phyloP scores from a whole-genome alignment of 2,329 filamentous ascomycete genomes.

The Fonsecaea nubica region DNA sequence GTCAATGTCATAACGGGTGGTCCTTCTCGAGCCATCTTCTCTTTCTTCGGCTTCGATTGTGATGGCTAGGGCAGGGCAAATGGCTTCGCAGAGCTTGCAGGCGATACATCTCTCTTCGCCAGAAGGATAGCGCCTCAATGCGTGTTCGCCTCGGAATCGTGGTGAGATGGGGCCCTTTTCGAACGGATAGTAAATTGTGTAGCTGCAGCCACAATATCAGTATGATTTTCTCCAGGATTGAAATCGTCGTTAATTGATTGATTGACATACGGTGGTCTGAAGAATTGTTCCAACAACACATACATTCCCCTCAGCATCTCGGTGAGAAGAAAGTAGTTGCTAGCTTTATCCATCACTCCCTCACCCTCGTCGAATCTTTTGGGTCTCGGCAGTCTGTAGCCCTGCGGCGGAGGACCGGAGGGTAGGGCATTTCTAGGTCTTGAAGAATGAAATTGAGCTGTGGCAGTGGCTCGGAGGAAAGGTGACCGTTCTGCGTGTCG shows the following conservation, averaged over 20 bases:
- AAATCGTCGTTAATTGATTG: not conserved
- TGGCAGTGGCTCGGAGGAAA: constrained; percentile 56
- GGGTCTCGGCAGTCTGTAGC: constrained; percentile 77
- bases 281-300: constrained; percentile 95
- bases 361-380: constrained; percentile 84
- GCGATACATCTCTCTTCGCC: constrained; percentile 99
- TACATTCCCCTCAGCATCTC: constrained; percentile 99
- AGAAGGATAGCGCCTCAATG: constrained; percentile 91
- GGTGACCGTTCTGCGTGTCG: constrained; percentile 42
- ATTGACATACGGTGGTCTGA: constrained; percentile 86
- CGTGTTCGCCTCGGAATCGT: constrained; percentile 97
- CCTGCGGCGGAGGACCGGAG: constrained; percentile 75
- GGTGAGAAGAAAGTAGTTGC: constrained; percentile 92
- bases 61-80: constrained; percentile 97
- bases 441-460: constrained; percentile 68
- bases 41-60: constrained; percentile 99
- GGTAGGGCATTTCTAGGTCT: constrained; percentile 70
- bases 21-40: constrained; percentile 91
- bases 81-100: constrained; percentile 98
- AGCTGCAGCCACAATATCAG: constrained; percentile 60
- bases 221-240: not conserved
- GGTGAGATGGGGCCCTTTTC: constrained; percentile 99
- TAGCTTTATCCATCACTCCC: constrained; percentile 78
- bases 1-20: constrained; percentile 97
- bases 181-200: constrained; percentile 98